phyloP scores from a whole-genome alignment of 1,139 yeast species.

The Scheffersomyces cryptocercus region DNA sequence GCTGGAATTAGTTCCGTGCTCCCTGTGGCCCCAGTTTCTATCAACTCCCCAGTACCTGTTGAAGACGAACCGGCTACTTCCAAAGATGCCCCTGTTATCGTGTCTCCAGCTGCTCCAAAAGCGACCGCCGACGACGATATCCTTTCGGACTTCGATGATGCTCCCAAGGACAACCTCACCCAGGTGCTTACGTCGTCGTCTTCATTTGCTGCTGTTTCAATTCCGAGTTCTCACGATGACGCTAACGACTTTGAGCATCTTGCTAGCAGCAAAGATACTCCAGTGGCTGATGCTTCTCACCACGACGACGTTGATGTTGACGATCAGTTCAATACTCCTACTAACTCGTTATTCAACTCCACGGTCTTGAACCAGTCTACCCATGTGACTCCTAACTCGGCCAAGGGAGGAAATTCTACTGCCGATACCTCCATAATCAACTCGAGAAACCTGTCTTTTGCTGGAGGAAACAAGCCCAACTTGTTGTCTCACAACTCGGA shows the following conservation, averaged over 20 bases:
- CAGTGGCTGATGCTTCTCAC: constrained; percentile 3
- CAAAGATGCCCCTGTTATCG: background rate
- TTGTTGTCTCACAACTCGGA: constrained; percentile 11
- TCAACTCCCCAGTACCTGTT: background rate
- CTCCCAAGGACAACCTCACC: constrained; percentile 11
- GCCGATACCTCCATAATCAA: constrained; percentile 6
- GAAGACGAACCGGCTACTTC: constrained; percentile 2
- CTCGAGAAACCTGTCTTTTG: constrained; percentile 9
- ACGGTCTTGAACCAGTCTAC: constrained; percentile 10
- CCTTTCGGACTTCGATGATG: constrained; percentile 5
- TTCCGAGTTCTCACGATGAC: constrained; percentile 22
- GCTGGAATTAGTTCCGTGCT: background rate
- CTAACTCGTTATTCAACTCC: constrained; percentile 22
- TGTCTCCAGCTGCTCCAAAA: background rate
- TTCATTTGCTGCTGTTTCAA: constrained; percentile 46
- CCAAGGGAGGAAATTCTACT: constrained; percentile 4
- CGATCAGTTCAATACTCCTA: constrained; percentile 24
- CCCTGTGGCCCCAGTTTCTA: constrained; percentile 2
- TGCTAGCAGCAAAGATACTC: constrained; percentile 6
- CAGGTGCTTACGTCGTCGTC: constrained; percentile 37
- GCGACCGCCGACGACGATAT: constrained; percentile 1
- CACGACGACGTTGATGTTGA: constrained; percentile 16
- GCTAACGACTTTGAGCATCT: constrained; percentile 19
- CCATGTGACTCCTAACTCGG: constrained; percentile 2
- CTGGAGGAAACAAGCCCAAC: constrained; percentile 6